These are phyloP conservation scores for Prunus campanulata DNA, from an alignment of 306 rosid genomes.

Conservation along the genomic window DNA sequence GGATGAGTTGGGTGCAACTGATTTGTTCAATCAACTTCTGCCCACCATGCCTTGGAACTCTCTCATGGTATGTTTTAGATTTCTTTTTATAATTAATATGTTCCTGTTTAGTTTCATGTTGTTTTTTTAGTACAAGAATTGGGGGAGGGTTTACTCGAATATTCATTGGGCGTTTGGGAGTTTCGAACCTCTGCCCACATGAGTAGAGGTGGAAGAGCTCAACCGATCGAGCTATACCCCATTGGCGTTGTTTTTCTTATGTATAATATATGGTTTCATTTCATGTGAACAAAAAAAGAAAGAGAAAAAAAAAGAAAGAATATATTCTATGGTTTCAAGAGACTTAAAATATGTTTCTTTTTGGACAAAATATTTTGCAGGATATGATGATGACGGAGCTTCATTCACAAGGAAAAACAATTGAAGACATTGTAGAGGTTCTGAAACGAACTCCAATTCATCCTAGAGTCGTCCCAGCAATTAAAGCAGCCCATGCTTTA, in stretches of 20 bases:
- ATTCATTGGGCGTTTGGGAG: no score
- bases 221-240: no score
- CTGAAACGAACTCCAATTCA: constrained; percentile 55
- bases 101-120: background rate
- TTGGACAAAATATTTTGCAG: constrained; percentile 26
- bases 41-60: constrained; percentile 92
- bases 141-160: no score
- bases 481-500: constrained; percentile 53
- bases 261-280: no score
- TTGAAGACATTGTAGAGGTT: constrained; percentile 44
- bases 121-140: background rate
- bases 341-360: background rate
- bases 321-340: no score
- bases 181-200: no score
- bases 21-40: constrained; percentile 61
- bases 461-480: constrained; percentile 53
- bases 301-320: no score
- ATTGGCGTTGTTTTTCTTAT: no score
- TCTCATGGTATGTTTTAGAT: constrained; percentile 45
- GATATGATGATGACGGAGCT: constrained; percentile 77
- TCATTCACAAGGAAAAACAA: constrained; percentile 51
- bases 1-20: constrained; percentile 61
- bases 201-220: no score
- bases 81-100: background rate
- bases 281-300: no score